Base-by-base conservation (phyloP, 192 early-diverging fungal species). In the Allomyces arbusculus region DNA sequence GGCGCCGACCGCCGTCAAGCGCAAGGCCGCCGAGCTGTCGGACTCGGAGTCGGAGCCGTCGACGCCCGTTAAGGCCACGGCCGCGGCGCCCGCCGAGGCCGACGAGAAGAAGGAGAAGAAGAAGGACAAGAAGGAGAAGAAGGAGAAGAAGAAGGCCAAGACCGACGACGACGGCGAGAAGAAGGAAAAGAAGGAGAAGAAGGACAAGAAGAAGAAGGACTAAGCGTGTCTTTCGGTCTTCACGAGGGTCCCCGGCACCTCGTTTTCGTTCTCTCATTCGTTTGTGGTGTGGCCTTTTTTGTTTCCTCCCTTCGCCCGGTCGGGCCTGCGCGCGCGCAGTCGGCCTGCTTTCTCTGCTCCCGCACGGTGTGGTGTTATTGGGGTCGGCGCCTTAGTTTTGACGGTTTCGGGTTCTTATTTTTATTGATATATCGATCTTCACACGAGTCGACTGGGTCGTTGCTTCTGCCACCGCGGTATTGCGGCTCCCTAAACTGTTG, bases 91-190 rank as follows among this genome's bases (percentile, higher is more conserved):
- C n/a, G 64, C 65, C 11, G 69, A 72, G 68, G 72, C 67, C 22
- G 66, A 77, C 65, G 63, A 77, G 44, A 70, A 77, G 69, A 70
- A 78, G 44, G 66, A 74, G 67, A 68, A 74, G 63, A 74, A 79
- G 79, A 71, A 79, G 67, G 70, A 68, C 50, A 78, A 78, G 70
- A 77, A 73, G 65, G 73, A 78, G 24, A 73, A 80, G 78, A 74
- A 78, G 66, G 69, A 76, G 66, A 78, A 70, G 66, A 71, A 76
- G 69, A 66, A 77, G 50, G 12, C 50, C 50, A 58, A 58, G 50
- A 58, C 33, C 33, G 33, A 40, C 33, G 33, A 40, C 33, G 33
- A 40, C 33, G 33, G 33, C 33, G 33, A 40, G 33, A 40, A 40
- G 33, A 40, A 40, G 70, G 61, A 61, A 45, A 61, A 61, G 44